Evolutionary conservation across 2,329 filamentous ascomycete species (phyloP).

Genomic region (Pyrenophora teres): DNA sequence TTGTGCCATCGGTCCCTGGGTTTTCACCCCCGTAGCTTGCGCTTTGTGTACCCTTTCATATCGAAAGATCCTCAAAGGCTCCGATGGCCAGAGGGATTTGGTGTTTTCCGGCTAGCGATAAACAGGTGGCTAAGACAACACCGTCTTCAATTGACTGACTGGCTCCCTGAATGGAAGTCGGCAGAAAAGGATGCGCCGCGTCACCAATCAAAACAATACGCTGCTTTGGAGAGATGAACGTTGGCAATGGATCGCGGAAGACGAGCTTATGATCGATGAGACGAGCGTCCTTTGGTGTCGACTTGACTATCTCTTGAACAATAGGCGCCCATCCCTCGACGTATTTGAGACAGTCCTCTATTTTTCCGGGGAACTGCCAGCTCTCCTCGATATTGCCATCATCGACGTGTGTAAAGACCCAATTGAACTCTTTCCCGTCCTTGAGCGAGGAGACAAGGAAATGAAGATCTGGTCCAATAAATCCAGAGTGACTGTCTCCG

Average conservation of each 20-base stretch:
- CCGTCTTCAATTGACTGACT: conserved; percentile 60
- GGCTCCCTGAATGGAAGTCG: conserved; percentile 59
- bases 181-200: conserved; percentile 59
- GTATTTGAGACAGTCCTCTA: conserved; percentile 40
- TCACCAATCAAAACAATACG: conserved; percentile 57
- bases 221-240: conserved; percentile 56
- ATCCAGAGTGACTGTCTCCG: conserved; percentile 41
- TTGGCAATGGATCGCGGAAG: conserved; percentile 58
- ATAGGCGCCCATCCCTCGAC: conserved; percentile 40
- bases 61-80: conserved; percentile 41
- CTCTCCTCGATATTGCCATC: conserved; percentile 41
- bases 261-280: conserved; percentile 61
- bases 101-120: conserved; percentile 33
- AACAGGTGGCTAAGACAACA: conserved; percentile 33
- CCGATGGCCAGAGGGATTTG: conserved; percentile 30
- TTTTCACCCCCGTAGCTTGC: conserved; percentile 37
- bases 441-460: conserved; percentile 45
- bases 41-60: conserved; percentile 37
- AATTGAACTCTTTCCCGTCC: conserved; percentile 43
- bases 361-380: conserved; percentile 40
- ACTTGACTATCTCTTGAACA: conserved; percentile 39
- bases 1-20: conserved; percentile 38
- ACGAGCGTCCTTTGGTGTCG: conserved; percentile 38
- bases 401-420: conserved; percentile 49
- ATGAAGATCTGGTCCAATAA: conserved; percentile 44